Base-by-base conservation (phyloP, 495 filamentous ascomycete genomes). In the Corynascus novoguineensis region DNA sequence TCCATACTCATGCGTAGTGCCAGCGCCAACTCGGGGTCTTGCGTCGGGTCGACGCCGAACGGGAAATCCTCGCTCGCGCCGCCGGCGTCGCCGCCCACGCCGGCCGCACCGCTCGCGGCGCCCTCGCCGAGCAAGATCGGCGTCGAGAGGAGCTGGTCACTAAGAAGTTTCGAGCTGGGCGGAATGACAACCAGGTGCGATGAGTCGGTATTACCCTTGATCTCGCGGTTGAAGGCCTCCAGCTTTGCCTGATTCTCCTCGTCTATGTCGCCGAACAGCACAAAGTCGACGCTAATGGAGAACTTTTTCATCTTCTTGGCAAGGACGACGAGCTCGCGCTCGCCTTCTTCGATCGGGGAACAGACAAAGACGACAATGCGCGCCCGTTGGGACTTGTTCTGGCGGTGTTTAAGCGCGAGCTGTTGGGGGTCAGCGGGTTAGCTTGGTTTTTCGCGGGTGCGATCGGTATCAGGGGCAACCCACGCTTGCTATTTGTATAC, bases 281-380 rank as follows among this genome's bases (percentile, higher is more conserved):
- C 81, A 64, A 98, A 89, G 66, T 98, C 93, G 65, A 98, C 88
- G 51, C 83, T 87, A 54, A 95, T 86, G 65, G 86, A 89, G 69
- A 82, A 85, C 80, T 98, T 98, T 85, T 96, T 97, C 92, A 97
- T 96, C 75, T 92, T 92, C 76, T 89, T 95, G 14, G 92, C 91
- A 12, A 97, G 82, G 68, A 90, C 92, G 58, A 95, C 81, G 0
- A 98, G 81, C 14, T 83, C 81, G 74, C 91, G 91, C 73, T 97
- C 87, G 61, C 87, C 85, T 70, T 98, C 93, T 38, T 80, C 82
- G 64, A 98, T 86, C 37, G 90, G 88, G 4, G 88, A 92, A 78
- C 93, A 97, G 47, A 88, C 90, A 74, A 98, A 97, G 19, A 90
- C 90, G 68, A 98, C 86, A 70, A 97, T 95, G 58, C 93, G 88